Conservation (phyloP, 768 basidiomycete species). For the Amanita pseudoporphyria region DNA sequence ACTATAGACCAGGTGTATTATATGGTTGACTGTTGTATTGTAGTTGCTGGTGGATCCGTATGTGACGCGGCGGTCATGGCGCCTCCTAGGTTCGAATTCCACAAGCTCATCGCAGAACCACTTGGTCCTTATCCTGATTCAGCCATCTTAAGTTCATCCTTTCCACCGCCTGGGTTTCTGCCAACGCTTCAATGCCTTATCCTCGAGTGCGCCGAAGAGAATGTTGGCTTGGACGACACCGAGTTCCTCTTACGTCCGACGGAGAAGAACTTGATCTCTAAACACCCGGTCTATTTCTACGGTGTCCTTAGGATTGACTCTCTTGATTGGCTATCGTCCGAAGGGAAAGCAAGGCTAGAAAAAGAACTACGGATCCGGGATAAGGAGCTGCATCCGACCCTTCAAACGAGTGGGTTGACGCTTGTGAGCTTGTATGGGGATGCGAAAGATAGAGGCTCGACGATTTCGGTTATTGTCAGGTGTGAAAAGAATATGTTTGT, state of each 20-base stretch:
- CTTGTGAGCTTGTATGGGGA: conserved; percentile 25
- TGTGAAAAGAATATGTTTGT: conserved; percentile 31
- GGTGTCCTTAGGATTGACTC: conserved; percentile 38
- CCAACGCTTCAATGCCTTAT: not conserved
- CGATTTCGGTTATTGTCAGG: conserved; percentile 31
- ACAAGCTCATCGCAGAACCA: conserved; percentile 1
- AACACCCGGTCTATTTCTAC: conserved; percentile 34
- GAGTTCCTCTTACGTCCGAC: conserved; percentile 27
- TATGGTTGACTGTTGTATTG: no score
- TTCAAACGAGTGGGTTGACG: conserved; percentile 20
- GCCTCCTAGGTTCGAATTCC: not conserved
- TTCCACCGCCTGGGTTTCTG: not conserved
- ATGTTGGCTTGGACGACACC: conserved; percentile 33
- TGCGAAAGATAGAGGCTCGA: conserved; percentile 13
- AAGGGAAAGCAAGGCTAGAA: conserved; percentile 31
- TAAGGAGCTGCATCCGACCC: conserved; percentile 16
- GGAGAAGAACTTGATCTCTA: conserved; percentile 12
- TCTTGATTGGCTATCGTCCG: conserved; percentile 40
- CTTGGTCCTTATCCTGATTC: conserved; percentile 2
- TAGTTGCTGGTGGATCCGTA: no score
- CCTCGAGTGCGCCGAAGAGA: not conserved
- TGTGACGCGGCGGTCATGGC: no score
- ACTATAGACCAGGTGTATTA: no score
- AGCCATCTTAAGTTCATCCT: not conserved
- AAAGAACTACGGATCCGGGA: conserved; percentile 34